Percentiles rank a stretch among this genome's conserved stretches.
phyloP scores from a whole-genome alignment of 192 early-diverging fungal species.

The Coemansia sp. region DNA sequence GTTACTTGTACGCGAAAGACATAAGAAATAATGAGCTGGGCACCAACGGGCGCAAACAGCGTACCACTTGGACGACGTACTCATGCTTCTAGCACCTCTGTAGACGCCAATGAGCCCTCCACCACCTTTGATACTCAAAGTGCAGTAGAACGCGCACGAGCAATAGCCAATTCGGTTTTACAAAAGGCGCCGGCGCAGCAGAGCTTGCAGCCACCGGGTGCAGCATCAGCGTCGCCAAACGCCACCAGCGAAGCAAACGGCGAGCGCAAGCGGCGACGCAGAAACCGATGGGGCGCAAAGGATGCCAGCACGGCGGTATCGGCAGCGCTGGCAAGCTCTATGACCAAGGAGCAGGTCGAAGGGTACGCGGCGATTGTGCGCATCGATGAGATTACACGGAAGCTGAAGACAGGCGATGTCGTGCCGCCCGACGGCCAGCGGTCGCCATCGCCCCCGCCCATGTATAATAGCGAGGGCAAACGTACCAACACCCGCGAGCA shows the following conservation, averaged over 20 bases:
- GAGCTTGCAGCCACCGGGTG: background rate
- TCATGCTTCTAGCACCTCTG: constrained; percentile 12
- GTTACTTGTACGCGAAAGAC: background rate
- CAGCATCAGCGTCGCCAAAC: background rate
- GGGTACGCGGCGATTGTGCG: constrained; percentile 67
- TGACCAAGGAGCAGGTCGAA: constrained; percentile 80
- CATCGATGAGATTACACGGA: constrained; percentile 87
- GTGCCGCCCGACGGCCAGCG: constrained; percentile 67
- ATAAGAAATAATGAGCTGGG: constrained; percentile 36
- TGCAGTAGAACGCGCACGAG: constrained; percentile 44
- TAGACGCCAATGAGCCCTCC: background rate
- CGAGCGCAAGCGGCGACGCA: constrained; percentile 65
- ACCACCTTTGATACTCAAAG: constrained; percentile 16
- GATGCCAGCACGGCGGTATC: constrained; percentile 71
- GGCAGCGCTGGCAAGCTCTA: constrained; percentile 69
- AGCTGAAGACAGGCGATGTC: constrained; percentile 77
- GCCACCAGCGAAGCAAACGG: constrained; percentile 21
- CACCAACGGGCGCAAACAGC: constrained; percentile 49
- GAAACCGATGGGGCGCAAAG: constrained; percentile 87
- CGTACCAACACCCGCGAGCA: constrained; percentile 94
- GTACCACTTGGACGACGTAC: constrained; percentile 46
- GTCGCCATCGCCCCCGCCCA: constrained; percentile 95
- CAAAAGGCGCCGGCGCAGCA: background rate
- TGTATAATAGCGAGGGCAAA: constrained; percentile 89
- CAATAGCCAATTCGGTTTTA: constrained; percentile 45